A percentile compares a stretch with the other conserved stretches of the same genome.
These are phyloP conservation scores for Aspergillus bridgeri DNA, from an alignment of 495 filamentous ascomycete genomes.

Conservation along the genomic window DNA sequence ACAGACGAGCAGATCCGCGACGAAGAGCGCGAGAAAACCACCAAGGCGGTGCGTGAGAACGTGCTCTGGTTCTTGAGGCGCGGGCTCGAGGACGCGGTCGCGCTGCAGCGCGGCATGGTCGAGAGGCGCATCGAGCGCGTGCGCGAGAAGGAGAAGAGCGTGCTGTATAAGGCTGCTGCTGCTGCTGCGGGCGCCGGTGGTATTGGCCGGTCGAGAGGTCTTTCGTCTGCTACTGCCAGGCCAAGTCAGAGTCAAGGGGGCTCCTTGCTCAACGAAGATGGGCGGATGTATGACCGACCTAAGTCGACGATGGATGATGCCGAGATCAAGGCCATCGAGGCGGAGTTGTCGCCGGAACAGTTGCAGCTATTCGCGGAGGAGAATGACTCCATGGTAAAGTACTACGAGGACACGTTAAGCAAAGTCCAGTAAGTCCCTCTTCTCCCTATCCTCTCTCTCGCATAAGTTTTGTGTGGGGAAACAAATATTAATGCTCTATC, in stretches of 20 bases:
- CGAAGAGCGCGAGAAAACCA: conserved; percentile 59
- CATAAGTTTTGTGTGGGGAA: not conserved
- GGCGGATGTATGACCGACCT: not conserved
- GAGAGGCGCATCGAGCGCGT: conserved; percentile 79
- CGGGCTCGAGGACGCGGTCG: conserved; percentile 67
- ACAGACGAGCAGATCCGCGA: conserved; percentile 62
- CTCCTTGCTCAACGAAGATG: conserved; percentile 8
- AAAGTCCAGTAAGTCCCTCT: conserved; percentile 74
- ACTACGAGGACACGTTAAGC: conserved; percentile 86
- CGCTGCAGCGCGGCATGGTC: conserved; percentile 84
- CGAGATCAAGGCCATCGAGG: conserved; percentile 49
- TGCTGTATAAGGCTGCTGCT: conserved; percentile 60
- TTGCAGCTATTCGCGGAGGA: conserved; percentile 90
- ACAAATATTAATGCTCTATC: too few relatives aligned
- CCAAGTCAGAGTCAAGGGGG: not conserved
- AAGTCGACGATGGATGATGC: conserved; percentile 29
- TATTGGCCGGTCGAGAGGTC: not conserved
- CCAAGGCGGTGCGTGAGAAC: conserved; percentile 67
- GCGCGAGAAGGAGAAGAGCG: conserved; percentile 83
- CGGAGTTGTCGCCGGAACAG: conserved; percentile 74
- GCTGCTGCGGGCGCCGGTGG: not conserved
- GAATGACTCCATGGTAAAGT: conserved; percentile 86
- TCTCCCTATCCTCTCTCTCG: not conserved
- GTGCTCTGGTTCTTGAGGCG: conserved; percentile 78
- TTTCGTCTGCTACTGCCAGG: conserved; percentile 4